Percentiles rank a stretch among this genome's conserved stretches.
phyloP scores from a whole-genome alignment of 768 basidiomycete genomes.

The Boletus rubescentipes region DNA sequence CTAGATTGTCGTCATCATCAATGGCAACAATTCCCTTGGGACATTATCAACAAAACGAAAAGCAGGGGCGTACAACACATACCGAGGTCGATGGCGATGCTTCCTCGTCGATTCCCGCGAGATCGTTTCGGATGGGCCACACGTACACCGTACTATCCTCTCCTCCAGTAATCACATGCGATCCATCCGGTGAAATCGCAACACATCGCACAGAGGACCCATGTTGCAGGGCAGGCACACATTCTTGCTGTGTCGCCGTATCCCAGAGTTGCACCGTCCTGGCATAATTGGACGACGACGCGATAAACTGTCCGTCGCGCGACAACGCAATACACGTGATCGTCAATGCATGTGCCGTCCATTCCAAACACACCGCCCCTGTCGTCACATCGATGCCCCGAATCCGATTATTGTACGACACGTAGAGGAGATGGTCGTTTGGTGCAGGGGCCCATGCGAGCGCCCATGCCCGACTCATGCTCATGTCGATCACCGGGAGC shows the following conservation, averaged over 20 bases:
- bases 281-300: conserved; percentile 9
- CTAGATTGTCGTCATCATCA: neutral
- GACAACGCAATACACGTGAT: conserved; percentile 14
- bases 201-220: neutral
- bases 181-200: conserved; percentile 2
- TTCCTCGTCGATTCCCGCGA: neutral
- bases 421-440: neutral
- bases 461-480: neutral
- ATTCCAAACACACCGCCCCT: neutral
- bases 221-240: conserved; percentile 1
- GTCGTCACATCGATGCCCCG: conserved; percentile 1
- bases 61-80: neutral
- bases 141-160: neutral
- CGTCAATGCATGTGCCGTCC: conserved; percentile 5
- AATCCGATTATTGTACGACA: neutral
- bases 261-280: conserved; percentile 16
- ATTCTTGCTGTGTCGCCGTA: neutral
- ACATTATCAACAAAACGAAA: neutral
- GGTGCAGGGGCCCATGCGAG: neutral
- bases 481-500: neutral
- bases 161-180: conserved; percentile 2
- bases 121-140: neutral
- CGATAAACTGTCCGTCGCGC: conserved; percentile 7
- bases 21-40: neutral
- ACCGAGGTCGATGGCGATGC: neutral